These are phyloP conservation scores for Dichomitus squalens DNA, from an alignment of 1,284 basidiomycete species.

Conservation along the genomic window DNA sequence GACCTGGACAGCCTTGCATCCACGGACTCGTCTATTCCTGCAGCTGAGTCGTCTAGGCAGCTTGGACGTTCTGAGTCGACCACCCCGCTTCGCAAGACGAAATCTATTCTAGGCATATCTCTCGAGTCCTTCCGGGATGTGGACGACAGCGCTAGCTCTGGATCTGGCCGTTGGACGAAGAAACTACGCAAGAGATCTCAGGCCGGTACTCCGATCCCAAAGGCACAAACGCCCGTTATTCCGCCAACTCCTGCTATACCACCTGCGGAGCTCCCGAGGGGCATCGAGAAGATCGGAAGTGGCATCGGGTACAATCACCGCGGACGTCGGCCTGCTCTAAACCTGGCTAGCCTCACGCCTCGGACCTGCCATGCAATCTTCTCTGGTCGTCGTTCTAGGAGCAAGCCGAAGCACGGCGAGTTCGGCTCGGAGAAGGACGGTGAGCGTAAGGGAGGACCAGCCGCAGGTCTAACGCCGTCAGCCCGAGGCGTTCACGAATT, in stretches of 20 bases:
- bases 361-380: constrained; percentile 29
- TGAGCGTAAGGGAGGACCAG: neutral
- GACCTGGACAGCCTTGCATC: constrained; percentile 35
- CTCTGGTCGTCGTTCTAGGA: constrained; percentile 16
- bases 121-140: constrained; percentile 31
- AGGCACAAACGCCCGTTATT: neutral
- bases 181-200: constrained; percentile 42
- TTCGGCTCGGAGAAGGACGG: constrained; percentile 3
- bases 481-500: neutral
- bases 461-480: neutral
- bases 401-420: constrained; percentile 10
- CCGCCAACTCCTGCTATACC: constrained; percentile 1
- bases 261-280: constrained; percentile 42
- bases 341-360: constrained; percentile 26
- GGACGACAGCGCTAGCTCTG: constrained; percentile 10
- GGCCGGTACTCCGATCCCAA: constrained; percentile 17
- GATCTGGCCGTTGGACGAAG: constrained; percentile 33
- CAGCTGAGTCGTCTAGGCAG: constrained; percentile 5
- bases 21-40: constrained; percentile 7
- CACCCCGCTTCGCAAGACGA: constrained; percentile 16
- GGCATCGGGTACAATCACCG: constrained; percentile 55
- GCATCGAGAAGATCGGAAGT: constrained; percentile 52
- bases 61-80: constrained; percentile 7
- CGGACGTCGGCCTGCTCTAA: constrained; percentile 19
- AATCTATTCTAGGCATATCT: constrained; percentile 29